phyloP scores from a whole-genome alignment of 2,329 filamentous ascomycete species.

The Emergomyces pasteurianus region DNA sequence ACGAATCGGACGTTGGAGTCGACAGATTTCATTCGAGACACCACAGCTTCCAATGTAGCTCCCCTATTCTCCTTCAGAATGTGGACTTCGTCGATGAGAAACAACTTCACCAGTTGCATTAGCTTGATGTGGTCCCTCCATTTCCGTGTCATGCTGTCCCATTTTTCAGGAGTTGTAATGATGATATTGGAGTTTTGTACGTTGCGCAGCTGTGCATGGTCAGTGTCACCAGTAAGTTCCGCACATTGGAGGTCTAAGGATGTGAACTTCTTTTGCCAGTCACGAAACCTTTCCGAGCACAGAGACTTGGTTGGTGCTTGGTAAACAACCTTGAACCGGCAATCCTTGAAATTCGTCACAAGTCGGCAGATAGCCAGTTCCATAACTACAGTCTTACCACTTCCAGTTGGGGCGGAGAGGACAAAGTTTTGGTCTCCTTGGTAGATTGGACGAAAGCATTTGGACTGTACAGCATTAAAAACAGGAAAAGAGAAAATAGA shows the following conservation, averaged over 20 bases:
- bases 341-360: slow-evolving; percentile 43
- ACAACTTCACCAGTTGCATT: slow-evolving; percentile 63
- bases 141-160: slow-evolving; percentile 79
- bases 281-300: slow-evolving; percentile 61
- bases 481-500: slow-evolving; percentile 59
- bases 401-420: slow-evolving; percentile 69
- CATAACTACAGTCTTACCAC: slow-evolving; percentile 71
- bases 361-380: slow-evolving; percentile 72
- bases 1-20: slow-evolving; percentile 65
- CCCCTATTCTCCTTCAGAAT: slow-evolving; percentile 70
- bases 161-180: slow-evolving; percentile 80
- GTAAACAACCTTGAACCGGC: slow-evolving; percentile 69
- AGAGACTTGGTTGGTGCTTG: slow-evolving; percentile 76
- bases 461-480: slow-evolving; percentile 77
- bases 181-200: slow-evolving; percentile 70
- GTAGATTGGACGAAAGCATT: slow-evolving; percentile 58
- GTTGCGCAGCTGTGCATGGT: slow-evolving; percentile 50
- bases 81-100: slow-evolving; percentile 80
- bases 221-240: slow-evolving; percentile 74
- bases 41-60: slow-evolving; percentile 69
- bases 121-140: slow-evolving; percentile 71
- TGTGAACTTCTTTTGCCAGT: slow-evolving; percentile 67
- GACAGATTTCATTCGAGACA: slow-evolving; percentile 77
- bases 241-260: slow-evolving; percentile 56
- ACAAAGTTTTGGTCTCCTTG: slow-evolving; percentile 62